phyloP scores from a whole-genome alignment of 108 stramenopile genomes.

The Cyclostephanos invisitatus region DNA sequence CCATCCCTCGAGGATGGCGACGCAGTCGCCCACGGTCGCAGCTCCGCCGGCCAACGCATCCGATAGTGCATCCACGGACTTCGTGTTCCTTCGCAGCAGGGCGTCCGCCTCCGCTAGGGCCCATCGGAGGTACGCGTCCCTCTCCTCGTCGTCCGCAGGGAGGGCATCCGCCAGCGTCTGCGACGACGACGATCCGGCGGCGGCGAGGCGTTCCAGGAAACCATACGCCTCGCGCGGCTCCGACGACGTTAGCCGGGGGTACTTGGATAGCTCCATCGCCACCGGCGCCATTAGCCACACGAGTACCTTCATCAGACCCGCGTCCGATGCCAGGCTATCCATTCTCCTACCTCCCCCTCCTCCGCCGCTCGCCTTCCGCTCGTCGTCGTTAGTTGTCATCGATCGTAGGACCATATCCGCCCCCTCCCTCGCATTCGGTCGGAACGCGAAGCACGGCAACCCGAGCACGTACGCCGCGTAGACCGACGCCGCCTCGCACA shows the following conservation, averaged over 20 bases:
- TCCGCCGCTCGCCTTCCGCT: slow-evolving; percentile 15
- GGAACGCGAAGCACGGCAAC: slow-evolving; percentile 94
- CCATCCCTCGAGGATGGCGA: slow-evolving; percentile 84
- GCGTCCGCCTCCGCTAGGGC: slow-evolving; percentile 79
- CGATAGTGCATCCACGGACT: slow-evolving; percentile 61
- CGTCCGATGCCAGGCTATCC: slow-evolving; percentile 71
- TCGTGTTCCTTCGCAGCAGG: slow-evolving; percentile 66
- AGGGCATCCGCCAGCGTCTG: slow-evolving; percentile 35
- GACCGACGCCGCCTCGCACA: slow-evolving; percentile 92
- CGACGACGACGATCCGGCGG: slow-evolving; percentile 42
- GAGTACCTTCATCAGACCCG: slow-evolving; percentile 82
- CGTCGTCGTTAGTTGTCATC: slow-evolving; percentile 40
- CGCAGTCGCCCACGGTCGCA: slow-evolving; percentile 90
- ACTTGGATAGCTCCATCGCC: slow-evolving; percentile 79
- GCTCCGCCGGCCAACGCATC: slow-evolving; percentile 78
- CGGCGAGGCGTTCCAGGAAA: slow-evolving; percentile 72
- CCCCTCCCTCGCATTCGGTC: slow-evolving; percentile 89
- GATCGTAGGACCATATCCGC: slow-evolving; percentile 40
- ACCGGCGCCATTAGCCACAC: slow-evolving; percentile 94
- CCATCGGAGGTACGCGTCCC: slow-evolving; percentile 75
- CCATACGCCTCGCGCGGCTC: slow-evolving; percentile 88
- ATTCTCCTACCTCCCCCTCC: slow-evolving; percentile 15
- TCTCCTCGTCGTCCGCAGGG: slow-evolving; percentile 50
- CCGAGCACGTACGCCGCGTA: slow-evolving; percentile 87
- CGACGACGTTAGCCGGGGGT: slow-evolving; percentile 84